A percentile compares a stretch with the other conserved stretches of the same genome.
Conservation (phyloP, 2,329 filamentous ascomycete species). For the Neofusicoccum umdonicola region DNA sequence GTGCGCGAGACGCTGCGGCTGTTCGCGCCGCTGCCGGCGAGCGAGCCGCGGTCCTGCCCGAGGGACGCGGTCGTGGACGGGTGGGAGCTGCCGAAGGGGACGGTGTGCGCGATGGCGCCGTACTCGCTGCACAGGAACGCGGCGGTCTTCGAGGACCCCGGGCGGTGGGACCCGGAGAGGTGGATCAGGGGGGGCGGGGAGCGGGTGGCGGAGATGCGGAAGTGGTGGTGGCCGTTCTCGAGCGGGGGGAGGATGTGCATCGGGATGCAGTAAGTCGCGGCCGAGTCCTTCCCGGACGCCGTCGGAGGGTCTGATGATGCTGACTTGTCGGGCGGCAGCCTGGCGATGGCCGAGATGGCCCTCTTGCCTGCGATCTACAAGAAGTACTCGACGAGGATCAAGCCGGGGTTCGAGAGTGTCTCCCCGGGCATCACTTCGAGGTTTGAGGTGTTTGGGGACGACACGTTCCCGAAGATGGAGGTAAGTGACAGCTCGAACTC, state of each 20-base stretch:
- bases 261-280: slow-evolving; percentile 25
- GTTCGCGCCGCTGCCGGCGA: slow-evolving; percentile 52
- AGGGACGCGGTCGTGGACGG: slow-evolving; percentile 32
- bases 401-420: slow-evolving; percentile 27
- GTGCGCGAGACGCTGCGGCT: slow-evolving; percentile 53
- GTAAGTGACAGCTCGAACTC: background rate
- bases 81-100: slow-evolving; percentile 33
- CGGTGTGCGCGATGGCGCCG: slow-evolving; percentile 40
- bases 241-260: slow-evolving; percentile 44
- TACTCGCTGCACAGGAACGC: slow-evolving; percentile 39
- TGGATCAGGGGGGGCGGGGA: slow-evolving; percentile 24
- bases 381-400: slow-evolving; percentile 38
- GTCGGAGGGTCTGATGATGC: background rate
- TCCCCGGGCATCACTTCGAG: slow-evolving; percentile 43
- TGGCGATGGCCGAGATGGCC: slow-evolving; percentile 54
- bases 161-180: slow-evolving; percentile 34
- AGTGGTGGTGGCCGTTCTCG: slow-evolving; percentile 41
- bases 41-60: slow-evolving; percentile 43
- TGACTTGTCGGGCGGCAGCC: slow-evolving; percentile 24
- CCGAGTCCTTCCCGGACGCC: slow-evolving; percentile 20
- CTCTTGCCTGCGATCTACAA: slow-evolving; percentile 47
- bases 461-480: slow-evolving; percentile 25
- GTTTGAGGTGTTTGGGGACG: slow-evolving; percentile 44
- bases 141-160: slow-evolving; percentile 29
- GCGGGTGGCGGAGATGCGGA: slow-evolving; percentile 29